These are phyloP conservation scores for Cymbidium sinense DNA, from an alignment of 106 monocot genomes.

Conservation along the genomic window DNA sequence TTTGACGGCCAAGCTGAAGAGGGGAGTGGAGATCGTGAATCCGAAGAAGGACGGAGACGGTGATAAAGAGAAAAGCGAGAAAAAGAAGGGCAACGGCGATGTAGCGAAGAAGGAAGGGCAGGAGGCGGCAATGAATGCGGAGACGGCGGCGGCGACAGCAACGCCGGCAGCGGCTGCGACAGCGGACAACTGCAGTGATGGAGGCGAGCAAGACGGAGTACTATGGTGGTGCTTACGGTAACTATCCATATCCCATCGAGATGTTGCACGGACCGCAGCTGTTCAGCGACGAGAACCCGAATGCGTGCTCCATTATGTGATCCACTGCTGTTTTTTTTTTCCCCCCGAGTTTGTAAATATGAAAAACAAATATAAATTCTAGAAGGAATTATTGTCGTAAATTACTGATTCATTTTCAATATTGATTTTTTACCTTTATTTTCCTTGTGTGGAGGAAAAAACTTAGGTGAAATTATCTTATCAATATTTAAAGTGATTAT, in stretches of 20 bases:
- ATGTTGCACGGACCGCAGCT: conserved; percentile 55
- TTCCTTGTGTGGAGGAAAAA: too few relatives aligned
- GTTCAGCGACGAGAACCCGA: conserved; percentile 95
- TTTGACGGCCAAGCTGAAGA: conserved; percentile 40
- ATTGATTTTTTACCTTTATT: too few relatives aligned
- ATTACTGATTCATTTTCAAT: too few relatives aligned
- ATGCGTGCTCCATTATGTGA: conserved; percentile 88
- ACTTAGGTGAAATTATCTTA: too few relatives aligned
- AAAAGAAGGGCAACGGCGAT: conserved; percentile 13
- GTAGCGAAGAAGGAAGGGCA: neutral
- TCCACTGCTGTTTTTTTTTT: neutral
- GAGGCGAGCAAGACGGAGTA: conserved; percentile 30
- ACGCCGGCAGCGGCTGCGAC: too few relatives aligned
- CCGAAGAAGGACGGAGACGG: conserved; percentile 32
- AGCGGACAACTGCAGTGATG: neutral
- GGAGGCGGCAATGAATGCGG: neutral
- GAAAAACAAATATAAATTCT: too few relatives aligned
- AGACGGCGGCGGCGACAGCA: too few relatives aligned
- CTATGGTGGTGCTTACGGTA: conserved; percentile 7
- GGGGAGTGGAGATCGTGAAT: conserved; percentile 36
- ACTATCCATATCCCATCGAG: conserved; percentile 19
- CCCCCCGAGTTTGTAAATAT: too few relatives aligned
- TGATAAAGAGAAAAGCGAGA: conserved; percentile 13
- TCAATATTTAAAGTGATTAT: too few relatives aligned
- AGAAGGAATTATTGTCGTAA: too few relatives aligned